A percentile compares a stretch with the other conserved stretches of the same genome.
phyloP scores from a whole-genome alignment of 768 basidiomycete species.

The Gloeophyllum trabeum region DNA sequence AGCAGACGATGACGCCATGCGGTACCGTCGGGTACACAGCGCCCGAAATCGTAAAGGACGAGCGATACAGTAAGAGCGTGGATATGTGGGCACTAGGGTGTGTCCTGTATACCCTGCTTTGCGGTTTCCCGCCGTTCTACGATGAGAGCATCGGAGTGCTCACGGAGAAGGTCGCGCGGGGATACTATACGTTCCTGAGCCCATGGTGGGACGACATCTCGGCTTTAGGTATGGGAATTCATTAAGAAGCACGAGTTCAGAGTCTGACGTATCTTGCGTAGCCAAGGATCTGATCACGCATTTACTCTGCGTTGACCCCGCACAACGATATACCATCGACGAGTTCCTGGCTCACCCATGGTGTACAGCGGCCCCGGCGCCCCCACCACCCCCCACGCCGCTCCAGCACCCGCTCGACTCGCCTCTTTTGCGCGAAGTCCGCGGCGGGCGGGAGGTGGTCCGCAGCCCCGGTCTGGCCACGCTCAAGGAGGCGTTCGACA shows the following conservation, averaged over 20 bases:
- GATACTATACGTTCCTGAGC: constrained; percentile 96
- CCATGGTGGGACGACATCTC: constrained; percentile 99
- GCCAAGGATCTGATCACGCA: constrained; percentile 95
- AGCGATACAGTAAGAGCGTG: constrained; percentile 91
- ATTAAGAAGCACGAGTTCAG: background rate
- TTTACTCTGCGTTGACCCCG: constrained; percentile 89
- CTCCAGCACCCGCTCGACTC: constrained; percentile 64
- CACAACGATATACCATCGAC: constrained; percentile 94
- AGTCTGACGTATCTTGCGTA: constrained; percentile 19
- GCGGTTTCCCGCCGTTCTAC: constrained; percentile 97
- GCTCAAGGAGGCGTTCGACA: constrained; percentile 96
- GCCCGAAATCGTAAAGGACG: constrained; percentile 98
- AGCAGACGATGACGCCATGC: constrained; percentile 98
- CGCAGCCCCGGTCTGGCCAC: constrained; percentile 88
- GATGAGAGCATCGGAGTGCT: constrained; percentile 97
- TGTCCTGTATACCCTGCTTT: constrained; percentile 96
- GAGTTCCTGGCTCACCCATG: constrained; percentile 96
- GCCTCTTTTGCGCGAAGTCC: constrained; percentile 73
- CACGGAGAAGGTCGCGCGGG: constrained; percentile 95
- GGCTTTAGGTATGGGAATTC: constrained; percentile 41
- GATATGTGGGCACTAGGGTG: constrained; percentile 99
- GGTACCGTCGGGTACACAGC: constrained; percentile 99
- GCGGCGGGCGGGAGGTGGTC: constrained; percentile 63
- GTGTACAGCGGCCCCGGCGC: constrained; percentile 64
- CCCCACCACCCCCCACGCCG: constrained; percentile 60